Evolutionary conservation across 495 filamentous ascomycete species (phyloP).

Genomic region (Talaromyces thailandensis): DNA sequence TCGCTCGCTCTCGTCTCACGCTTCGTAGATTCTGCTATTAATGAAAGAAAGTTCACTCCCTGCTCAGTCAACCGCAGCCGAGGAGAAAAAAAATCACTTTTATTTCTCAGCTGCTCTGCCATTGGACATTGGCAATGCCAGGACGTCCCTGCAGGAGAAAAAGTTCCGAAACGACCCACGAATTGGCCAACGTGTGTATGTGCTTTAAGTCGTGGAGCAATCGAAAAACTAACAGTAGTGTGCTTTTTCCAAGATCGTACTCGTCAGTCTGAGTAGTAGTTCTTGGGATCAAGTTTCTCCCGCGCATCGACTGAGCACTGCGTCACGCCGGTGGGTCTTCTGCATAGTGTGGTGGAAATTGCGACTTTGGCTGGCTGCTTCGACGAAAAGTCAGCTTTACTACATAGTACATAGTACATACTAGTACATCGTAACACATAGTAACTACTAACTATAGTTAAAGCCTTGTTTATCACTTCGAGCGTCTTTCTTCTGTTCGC

Average conservation of each 20-base stretch:
- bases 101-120: not conserved
- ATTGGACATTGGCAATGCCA: not conserved
- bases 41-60: no score
- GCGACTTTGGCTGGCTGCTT: not conserved
- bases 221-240: not conserved
- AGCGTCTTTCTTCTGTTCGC: no score
- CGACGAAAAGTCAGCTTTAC: not conserved
- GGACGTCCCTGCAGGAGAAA: not conserved
- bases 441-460: no score
- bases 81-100: not conserved
- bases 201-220: not conserved
- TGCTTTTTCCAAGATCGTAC: no score
- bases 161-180: slow-evolving; percentile 4
- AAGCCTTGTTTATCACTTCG: no score
- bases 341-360: slow-evolving; percentile 1
- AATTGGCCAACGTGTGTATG: not conserved
- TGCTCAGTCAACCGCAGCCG: not conserved
- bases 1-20: not conserved
- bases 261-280: no score
- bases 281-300: not conserved
- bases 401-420: no score
- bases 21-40: no score
- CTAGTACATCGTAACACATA: no score
- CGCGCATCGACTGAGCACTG: not conserved
- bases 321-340: slow-evolving; percentile 5